Conservation (phyloP, 441 rosid genomes). For the Croton laevigatus region DNA sequence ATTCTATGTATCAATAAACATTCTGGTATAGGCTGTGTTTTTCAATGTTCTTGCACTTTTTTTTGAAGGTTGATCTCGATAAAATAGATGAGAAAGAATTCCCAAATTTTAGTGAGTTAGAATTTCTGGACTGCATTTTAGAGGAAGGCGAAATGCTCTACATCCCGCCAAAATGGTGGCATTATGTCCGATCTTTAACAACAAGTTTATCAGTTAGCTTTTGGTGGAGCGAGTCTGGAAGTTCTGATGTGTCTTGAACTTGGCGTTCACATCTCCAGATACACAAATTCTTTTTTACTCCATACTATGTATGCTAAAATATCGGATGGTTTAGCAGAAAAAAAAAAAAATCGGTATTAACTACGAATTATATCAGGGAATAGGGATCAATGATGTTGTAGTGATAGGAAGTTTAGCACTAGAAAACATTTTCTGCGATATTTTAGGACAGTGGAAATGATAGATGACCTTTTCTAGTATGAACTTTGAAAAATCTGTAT, state of each 20-base stretch:
- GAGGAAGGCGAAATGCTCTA: conserved; percentile 98
- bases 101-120: conserved; percentile 59
- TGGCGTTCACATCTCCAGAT: not conserved
- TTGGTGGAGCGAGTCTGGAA: conserved; percentile 73
- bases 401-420: not conserved
- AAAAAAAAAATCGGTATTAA: not conserved
- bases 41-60: conserved; percentile 12
- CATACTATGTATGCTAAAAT: not conserved
- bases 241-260: conserved; percentile 30
- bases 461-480: not conserved
- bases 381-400: not conserved
- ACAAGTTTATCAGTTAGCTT: conserved; percentile 86
- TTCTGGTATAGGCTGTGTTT: not conserved
- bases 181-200: conserved; percentile 83
- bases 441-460: conserved; percentile 1
- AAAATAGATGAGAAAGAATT: conserved; percentile 53
- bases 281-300: conserved; percentile 20
- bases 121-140: conserved; percentile 79
- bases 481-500: conserved; percentile 2
- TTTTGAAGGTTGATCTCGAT: conserved; percentile 89
- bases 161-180: conserved; percentile 99
- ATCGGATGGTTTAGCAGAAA: conserved; percentile 11
- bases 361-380: no score
- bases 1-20: not conserved
- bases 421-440: not conserved